Conservation (phyloP, 2,329 filamentous ascomycete species). For the Fusarium sterilihyphosum region DNA sequence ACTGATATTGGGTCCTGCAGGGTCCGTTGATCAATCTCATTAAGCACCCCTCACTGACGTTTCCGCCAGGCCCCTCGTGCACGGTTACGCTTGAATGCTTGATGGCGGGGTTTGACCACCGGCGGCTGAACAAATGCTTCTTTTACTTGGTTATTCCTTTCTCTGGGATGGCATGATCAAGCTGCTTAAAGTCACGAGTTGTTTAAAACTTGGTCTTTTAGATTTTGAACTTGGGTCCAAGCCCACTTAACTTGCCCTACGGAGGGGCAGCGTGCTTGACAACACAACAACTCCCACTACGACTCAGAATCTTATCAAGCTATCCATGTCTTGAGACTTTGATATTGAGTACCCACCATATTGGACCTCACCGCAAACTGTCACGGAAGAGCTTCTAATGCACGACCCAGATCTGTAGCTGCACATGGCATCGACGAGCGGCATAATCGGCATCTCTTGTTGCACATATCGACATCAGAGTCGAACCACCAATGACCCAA, state of each 20-base stretch:
- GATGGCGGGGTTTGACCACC: conserved; percentile 25
- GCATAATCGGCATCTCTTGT: not conserved
- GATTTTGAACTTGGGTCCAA: not conserved
- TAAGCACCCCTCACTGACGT: conserved; percentile 28
- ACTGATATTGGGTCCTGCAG: conserved; percentile 26
- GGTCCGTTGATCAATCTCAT: conserved; percentile 39
- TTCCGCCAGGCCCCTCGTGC: conserved; percentile 25
- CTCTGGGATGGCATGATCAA: not conserved
- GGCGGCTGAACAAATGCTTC: not conserved
- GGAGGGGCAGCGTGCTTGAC: conserved; percentile 13
- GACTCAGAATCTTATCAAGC: conserved; percentile 11
- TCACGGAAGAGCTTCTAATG: conserved; percentile 4
- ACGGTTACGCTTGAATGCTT: conserved; percentile 17
- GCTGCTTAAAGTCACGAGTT: not conserved
- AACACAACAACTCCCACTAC: conserved; percentile 1
- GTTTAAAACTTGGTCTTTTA: not conserved
- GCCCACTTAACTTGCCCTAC: not conserved
- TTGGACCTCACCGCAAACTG: conserved; percentile 33
- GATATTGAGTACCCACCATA: conserved; percentile 21
- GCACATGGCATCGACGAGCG: not conserved
- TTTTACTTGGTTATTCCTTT: not conserved
- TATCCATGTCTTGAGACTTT: conserved; percentile 15
- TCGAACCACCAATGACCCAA: conserved; percentile 31
- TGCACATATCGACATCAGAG: conserved; percentile 17
- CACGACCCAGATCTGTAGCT: conserved; percentile 2